Base-by-base conservation (phyloP, 1,284 basidiomycete genomes). In the Irpex lacteus region DNA sequence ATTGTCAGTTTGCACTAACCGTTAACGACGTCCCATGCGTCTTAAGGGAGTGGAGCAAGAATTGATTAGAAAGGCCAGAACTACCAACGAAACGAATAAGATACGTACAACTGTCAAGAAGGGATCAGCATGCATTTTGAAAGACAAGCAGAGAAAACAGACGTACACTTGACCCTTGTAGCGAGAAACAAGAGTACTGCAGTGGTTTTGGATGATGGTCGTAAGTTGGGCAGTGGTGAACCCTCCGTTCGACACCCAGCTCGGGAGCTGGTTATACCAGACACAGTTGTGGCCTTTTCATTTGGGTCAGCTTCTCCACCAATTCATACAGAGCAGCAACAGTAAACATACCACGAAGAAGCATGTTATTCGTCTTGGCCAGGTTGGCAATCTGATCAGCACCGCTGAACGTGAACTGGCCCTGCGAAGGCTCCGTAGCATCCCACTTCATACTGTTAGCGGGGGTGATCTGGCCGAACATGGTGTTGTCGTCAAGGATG, bases 361-460 rank as follows among this genome's bases (percentile, higher is more conserved):
- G 70, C 67, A 82, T 78, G 4, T 76, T 74, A 50, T 82, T 81
- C 11, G 70, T 67, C 64, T 79, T 74, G 0, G 84, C 84, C n/a
- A 85, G 74, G 52, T 77, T 72, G 1, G 79, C 81, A 58, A 86
- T 76, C 7, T 69, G 71, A 65, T 87, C 84, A 18, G 76, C 84
- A 19, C 70, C 71, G 7, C 74, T 70, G 71, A 82, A 85, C 1
- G 78, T 81, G 73, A 85, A 87, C 6, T 67, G 70, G 60, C 81
- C 82, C 53, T 76, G 81, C 15, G 72, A 70, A 6, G 84, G 82
- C 68, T 87, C 85, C 7, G 83, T 85, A 0, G 81, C 80, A 65
- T 85, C 82, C 84, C 83, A 85, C 80, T 85, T 85, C 83, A 85
- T 82, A 66, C 79, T 82, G 70, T 85, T 85, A 21, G 77, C 82